Evolutionary conservation across 495 filamentous ascomycete species (phyloP).

Genomic region (Entonaema liquescens): DNA sequence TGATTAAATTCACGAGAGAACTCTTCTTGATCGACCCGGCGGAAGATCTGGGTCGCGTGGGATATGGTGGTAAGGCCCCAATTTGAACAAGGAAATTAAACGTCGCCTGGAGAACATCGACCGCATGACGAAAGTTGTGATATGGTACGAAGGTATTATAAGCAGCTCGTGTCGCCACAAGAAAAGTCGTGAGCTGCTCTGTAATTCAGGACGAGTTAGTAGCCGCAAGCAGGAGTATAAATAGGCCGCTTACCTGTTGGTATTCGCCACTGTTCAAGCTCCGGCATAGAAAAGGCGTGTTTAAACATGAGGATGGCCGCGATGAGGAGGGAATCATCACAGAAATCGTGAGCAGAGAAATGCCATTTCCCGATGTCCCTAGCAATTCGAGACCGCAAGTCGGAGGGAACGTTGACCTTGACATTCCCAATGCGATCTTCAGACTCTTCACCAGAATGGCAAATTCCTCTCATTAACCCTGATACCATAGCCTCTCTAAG

Average conservation of each 20-base stretch:
- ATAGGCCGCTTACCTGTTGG: conserved; percentile 66
- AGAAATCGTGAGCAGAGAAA: conserved; percentile 88
- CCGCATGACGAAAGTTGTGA: conserved; percentile 97
- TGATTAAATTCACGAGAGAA: conserved; percentile 75
- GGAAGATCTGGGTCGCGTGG: conserved; percentile 29
- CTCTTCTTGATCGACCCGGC: conserved; percentile 51
- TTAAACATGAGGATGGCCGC: conserved; percentile 84
- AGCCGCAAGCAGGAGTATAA: conserved; percentile 14
- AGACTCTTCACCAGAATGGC: conserved; percentile 67
- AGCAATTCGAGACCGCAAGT: conserved; percentile 69
- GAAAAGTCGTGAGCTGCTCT: conserved; percentile 78
- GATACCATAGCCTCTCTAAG: conserved; percentile 88
- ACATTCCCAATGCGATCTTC: conserved; percentile 53
- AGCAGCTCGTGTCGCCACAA: conserved; percentile 82
- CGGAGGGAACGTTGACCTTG: conserved; percentile 59
- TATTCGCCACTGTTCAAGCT: conserved; percentile 80
- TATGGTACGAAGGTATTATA: conserved; percentile 98
- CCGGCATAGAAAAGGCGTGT: conserved; percentile 84
- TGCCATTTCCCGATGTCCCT: conserved; percentile 80
- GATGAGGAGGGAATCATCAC: conserved; percentile 86
- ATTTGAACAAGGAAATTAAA: conserved; percentile 92
- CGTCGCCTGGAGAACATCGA: conserved; percentile 92
- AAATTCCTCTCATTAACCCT: conserved; percentile 89
- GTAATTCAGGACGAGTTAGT: conserved; percentile 43
- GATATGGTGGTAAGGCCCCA: conserved; percentile 77